Evolutionary conservation across 1,284 basidiomycete species (phyloP).

Genomic region (Meripilus lineatus): DNA sequence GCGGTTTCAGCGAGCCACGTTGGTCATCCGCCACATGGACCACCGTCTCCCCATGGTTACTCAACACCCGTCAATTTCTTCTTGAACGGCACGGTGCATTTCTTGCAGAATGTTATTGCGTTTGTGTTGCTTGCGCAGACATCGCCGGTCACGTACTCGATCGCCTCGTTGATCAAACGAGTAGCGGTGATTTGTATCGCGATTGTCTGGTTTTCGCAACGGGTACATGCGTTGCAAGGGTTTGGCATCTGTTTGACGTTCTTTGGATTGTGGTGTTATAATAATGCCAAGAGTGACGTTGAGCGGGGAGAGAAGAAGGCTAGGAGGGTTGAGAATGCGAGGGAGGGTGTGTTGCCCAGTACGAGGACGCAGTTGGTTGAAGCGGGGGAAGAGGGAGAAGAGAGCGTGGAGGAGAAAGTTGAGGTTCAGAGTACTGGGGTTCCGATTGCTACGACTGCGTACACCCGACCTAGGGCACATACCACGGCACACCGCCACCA

Average conservation of each 20-base stretch:
- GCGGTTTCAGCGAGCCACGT: slow-evolving; percentile 33
- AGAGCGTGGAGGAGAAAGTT: slow-evolving; percentile 30
- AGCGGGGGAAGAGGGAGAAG: slow-evolving; percentile 5
- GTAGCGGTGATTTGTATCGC: slow-evolving; percentile 98
- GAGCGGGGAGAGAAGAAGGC: slow-evolving; percentile 88
- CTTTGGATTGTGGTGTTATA: slow-evolving; percentile 93
- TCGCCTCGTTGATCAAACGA: slow-evolving; percentile 96
- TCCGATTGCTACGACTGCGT: slow-evolving; percentile 7
- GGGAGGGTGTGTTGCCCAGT: slow-evolving; percentile 67
- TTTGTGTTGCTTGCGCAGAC: slow-evolving; percentile 95
- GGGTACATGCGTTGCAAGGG: slow-evolving; percentile 81
- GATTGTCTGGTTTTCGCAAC: slow-evolving; percentile 94
- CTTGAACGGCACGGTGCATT: slow-evolving; percentile 94
- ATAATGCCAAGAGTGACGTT: slow-evolving; percentile 90
- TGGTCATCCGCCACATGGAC: slow-evolving; percentile 42
- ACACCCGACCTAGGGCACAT: slow-evolving; percentile 16
- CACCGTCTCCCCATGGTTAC: slow-evolving; percentile 37
- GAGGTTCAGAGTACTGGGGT: slow-evolving; percentile 9
- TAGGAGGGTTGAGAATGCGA: slow-evolving; percentile 76
- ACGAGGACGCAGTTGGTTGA: slow-evolving; percentile 43
- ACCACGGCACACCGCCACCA: slow-evolving; percentile 3
- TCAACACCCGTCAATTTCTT: slow-evolving; percentile 74
- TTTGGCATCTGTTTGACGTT: slow-evolving; percentile 90
- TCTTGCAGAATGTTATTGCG: slow-evolving; percentile 95
- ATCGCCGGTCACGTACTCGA: slow-evolving; percentile 98